Percentiles rank a stretch among this genome's conserved stretches.
Evolutionary conservation across 164 flowering plant species (phyloP).

Genomic region (Saururus chinensis): DNA sequence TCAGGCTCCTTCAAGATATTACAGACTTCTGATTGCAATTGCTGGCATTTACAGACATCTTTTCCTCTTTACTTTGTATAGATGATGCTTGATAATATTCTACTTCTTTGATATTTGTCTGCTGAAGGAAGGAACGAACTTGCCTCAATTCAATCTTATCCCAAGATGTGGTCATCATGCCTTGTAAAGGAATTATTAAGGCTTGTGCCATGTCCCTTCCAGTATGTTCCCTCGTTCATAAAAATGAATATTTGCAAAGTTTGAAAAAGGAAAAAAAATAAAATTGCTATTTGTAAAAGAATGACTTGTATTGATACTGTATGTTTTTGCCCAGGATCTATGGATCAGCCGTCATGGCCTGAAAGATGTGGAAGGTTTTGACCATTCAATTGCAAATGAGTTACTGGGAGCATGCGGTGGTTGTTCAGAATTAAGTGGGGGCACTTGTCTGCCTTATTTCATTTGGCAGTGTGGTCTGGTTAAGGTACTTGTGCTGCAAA

Average conservation of each 20-base stretch:
- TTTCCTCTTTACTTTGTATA: too few species aligned
- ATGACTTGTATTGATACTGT: too few species aligned
- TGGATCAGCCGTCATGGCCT: constrained; percentile 79
- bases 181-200: constrained; percentile 72
- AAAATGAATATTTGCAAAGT: too few species aligned
- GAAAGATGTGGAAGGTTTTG: constrained; percentile 67
- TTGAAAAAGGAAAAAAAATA: not conserved
- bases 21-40: too few species aligned
- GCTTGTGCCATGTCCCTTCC: constrained; percentile 93
- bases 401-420: constrained; percentile 79
- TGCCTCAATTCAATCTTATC: constrained; percentile 51
- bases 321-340: constrained; percentile 41
- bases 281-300: not conserved
- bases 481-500: constrained; percentile 34
- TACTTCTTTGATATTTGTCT: not conserved
- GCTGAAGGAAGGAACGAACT: constrained; percentile 71
- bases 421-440: constrained; percentile 26
- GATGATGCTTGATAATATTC: too few species aligned
- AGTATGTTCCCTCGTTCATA: constrained; percentile 31
- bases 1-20: not conserved
- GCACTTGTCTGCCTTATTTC: constrained; percentile 58
- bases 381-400: constrained; percentile 66
- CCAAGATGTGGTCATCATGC: constrained; percentile 55
- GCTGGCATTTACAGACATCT: too few species aligned
- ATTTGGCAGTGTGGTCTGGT: constrained; percentile 86